Percentiles rank a stretch among this genome's conserved stretches.
Conservation (phyloP, 129 eudicot species). For the Logfia minima region DNA sequence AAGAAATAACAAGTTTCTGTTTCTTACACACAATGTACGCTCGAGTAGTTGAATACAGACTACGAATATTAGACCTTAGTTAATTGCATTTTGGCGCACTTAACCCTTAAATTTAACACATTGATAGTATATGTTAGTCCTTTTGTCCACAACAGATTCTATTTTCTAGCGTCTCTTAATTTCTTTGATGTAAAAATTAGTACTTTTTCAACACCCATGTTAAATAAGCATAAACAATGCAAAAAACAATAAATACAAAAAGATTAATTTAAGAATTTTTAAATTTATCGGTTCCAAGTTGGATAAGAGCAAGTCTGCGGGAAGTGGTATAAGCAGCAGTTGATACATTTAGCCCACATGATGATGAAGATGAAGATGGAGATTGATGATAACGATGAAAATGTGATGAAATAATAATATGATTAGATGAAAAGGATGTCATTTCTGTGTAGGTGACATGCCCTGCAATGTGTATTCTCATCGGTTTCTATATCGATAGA, state of each 20-base stretch:
- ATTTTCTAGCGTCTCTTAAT: no score
- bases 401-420: not conserved
- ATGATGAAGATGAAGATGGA: slow-evolving; percentile 13
- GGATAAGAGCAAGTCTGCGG: slow-evolving; percentile 50
- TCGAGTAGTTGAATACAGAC: no score
- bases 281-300: slow-evolving; percentile 33
- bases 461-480: not conserved
- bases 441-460: not conserved
- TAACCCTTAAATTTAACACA: no score
- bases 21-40: no score
- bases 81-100: no score
- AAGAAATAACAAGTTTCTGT: no score
- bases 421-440: slow-evolving; percentile 17
- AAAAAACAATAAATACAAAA: not conserved
- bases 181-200: no score
- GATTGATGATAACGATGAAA: slow-evolving; percentile 2
- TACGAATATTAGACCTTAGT: no score
- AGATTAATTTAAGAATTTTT: not conserved
- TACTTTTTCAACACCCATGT: not conserved
- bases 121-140: no score
- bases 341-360: not conserved
- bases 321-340: slow-evolving; percentile 29
- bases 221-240: not conserved
- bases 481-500: no score
- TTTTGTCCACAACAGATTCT: no score